phyloP scores from a whole-genome alignment of 768 basidiomycete species.

The Kwoniella dendrophila region DNA sequence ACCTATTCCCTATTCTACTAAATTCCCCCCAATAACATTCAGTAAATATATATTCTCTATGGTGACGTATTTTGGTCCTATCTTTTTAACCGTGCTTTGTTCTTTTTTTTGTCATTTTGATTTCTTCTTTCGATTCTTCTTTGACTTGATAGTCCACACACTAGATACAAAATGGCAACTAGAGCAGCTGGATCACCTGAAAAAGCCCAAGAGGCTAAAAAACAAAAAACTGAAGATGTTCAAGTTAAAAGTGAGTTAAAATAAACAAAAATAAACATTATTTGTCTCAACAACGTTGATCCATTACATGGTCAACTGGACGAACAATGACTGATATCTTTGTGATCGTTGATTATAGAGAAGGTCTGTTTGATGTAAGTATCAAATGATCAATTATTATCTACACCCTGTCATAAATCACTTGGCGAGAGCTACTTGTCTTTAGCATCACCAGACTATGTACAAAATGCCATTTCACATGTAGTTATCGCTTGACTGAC shows the following conservation, averaged over 20 bases:
- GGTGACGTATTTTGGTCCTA: background rate
- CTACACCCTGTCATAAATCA: background rate
- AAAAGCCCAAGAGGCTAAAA: conserved; percentile 41
- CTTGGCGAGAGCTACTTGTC: no score
- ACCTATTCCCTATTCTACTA: no score
- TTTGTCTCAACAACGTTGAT: background rate
- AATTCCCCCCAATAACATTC: conserved; percentile 1
- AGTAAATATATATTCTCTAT: no score
- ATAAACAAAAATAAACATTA: background rate
- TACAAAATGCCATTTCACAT: no score
- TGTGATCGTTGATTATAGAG: conserved; percentile 54
- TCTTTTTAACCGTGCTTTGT: background rate
- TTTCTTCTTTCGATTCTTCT: background rate
- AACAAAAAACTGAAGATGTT: conserved; percentile 46
- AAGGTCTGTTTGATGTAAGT: conserved; percentile 89
- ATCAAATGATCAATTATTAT: background rate
- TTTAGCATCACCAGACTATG: no score
- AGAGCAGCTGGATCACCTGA: conserved; percentile 37
- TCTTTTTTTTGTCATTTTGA: background rate
- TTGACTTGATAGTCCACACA: background rate
- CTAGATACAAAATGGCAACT: conserved; percentile 25
- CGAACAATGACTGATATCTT: background rate
- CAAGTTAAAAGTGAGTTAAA: conserved; percentile 46
- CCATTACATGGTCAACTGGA: background rate
- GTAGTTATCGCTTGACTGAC: conserved; percentile 1